Conservation (phyloP, 176 grass and related monocot species). For the Saccharum spontaneum region DNA sequence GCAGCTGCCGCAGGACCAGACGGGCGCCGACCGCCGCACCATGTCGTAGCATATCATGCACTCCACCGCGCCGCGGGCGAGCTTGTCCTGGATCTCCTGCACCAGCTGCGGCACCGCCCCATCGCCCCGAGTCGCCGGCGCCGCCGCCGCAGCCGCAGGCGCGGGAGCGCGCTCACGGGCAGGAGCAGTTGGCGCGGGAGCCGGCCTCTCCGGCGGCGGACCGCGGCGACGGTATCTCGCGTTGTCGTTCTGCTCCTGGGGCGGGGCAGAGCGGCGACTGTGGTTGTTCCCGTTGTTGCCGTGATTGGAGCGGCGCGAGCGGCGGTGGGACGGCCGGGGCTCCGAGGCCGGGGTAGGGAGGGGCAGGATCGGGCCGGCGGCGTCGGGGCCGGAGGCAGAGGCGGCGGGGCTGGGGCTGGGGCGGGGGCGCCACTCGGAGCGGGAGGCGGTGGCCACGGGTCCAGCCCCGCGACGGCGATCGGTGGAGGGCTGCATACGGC, state of each 20-base stretch:
- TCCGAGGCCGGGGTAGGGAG: conserved; percentile 9
- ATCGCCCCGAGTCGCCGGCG: neutral
- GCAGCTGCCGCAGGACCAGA: conserved; percentile 95
- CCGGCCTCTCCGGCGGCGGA: conserved; percentile 18
- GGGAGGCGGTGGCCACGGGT: conserved; percentile 11
- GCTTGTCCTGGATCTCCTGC: conserved; percentile 96
- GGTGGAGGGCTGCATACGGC: conserved; percentile 35
- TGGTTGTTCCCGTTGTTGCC: neutral
- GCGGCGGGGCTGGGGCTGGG: neutral
- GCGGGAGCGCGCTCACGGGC: no score
- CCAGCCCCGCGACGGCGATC: conserved; percentile 38
- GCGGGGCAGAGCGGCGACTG: neutral
- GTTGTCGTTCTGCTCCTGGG: neutral
- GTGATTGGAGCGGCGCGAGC: conserved; percentile 23
- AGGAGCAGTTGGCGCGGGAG: neutral
- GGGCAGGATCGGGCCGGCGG: conserved; percentile 6
- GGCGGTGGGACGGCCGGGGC: neutral
- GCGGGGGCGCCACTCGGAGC: conserved; percentile 63
- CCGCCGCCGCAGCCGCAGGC: neutral
- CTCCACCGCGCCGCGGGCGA: conserved; percentile 71
- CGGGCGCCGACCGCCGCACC: conserved; percentile 73
- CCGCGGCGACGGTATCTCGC: neutral
- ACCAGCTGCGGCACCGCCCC: conserved; percentile 76
- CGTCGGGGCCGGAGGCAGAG: conserved; percentile 3
- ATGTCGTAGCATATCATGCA: conserved; percentile 99